A percentile compares a stretch with the other conserved stretches of the same genome.
These are phyloP conservation scores for Atkinsonella hypoxylon DNA, from an alignment of 2,329 filamentous ascomycete species.

Conservation along the genomic window DNA sequence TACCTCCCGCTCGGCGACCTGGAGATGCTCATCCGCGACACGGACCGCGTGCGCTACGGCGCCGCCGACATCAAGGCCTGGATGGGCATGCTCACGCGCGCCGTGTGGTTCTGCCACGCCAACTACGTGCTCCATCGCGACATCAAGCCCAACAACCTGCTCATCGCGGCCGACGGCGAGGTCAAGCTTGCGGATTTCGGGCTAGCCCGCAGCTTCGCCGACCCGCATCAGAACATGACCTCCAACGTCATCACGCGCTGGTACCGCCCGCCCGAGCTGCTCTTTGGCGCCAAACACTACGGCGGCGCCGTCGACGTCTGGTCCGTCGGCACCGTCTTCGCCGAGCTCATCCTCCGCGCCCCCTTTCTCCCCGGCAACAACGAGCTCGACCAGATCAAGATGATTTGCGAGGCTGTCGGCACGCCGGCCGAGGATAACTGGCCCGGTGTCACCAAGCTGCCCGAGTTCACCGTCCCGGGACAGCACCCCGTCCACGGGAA, in stretches of 20 bases:
- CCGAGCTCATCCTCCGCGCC: constrained; percentile 72
- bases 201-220: constrained; percentile 78
- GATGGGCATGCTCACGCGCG: constrained; percentile 94
- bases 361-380: constrained; percentile 76
- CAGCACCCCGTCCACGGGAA: constrained; percentile 50
- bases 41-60: constrained; percentile 64
- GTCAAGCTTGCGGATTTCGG: constrained; percentile 97
- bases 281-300: constrained; percentile 85
- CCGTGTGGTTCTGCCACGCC: constrained; percentile 93
- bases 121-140: constrained; percentile 91
- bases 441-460: constrained; percentile 76
- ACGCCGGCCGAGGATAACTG: constrained; percentile 90
- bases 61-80: constrained; percentile 90
- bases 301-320: constrained; percentile 86
- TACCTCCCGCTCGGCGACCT: constrained; percentile 89
- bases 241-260: constrained; percentile 91
- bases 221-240: constrained; percentile 83
- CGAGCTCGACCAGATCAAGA: constrained; percentile 74
- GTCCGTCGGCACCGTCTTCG: constrained; percentile 87
- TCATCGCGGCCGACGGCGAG: constrained; percentile 85
- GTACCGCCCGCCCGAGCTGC: constrained; percentile 89
- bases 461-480: constrained; percentile 64
- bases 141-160: constrained; percentile 97
- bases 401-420: constrained; percentile 77
- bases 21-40: constrained; percentile 86